Percentiles rank a stretch among this genome's conserved stretches.
Conservation (phyloP, 2,329 filamentous ascomycete species). For the Coniochaeta sp. region DNA sequence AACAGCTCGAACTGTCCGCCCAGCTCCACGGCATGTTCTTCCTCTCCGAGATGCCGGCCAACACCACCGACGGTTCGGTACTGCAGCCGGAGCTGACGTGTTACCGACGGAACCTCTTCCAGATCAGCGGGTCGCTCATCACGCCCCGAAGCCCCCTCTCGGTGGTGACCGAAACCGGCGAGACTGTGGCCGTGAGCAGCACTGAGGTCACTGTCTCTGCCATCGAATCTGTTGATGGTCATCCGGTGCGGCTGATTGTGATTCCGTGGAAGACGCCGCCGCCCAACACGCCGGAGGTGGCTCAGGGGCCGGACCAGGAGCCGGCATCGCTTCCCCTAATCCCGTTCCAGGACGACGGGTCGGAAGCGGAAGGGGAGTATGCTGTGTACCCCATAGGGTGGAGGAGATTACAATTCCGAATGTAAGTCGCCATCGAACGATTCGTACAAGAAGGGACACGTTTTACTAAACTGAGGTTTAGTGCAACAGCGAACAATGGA, state of each 20-base stretch:
- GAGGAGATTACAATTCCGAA: slow-evolving; percentile 88
- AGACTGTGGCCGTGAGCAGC: slow-evolving; percentile 72
- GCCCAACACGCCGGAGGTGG: slow-evolving; percentile 64
- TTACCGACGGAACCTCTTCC: slow-evolving; percentile 92
- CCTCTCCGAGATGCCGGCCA: slow-evolving; percentile 70
- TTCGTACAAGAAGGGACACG: neutral
- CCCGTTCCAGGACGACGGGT: slow-evolving; percentile 56
- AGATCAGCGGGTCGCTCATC: slow-evolving; percentile 85
- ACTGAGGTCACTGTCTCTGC: slow-evolving; percentile 87
- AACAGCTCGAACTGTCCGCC: slow-evolving; percentile 57
- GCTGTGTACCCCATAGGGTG: slow-evolving; percentile 90
- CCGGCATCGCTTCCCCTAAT: slow-evolving; percentile 74
- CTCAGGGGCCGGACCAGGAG: slow-evolving; percentile 68
- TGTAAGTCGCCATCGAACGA: slow-evolving; percentile 35
- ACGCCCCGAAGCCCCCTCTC: slow-evolving; percentile 72
- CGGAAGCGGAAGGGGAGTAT: slow-evolving; percentile 64
- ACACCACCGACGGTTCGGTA: slow-evolving; percentile 46
- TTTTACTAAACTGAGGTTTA: slow-evolving; percentile 22
- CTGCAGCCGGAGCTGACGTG: slow-evolving; percentile 82
- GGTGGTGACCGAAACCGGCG: slow-evolving; percentile 75
- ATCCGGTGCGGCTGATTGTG: slow-evolving; percentile 86
- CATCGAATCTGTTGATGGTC: slow-evolving; percentile 90
- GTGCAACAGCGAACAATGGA: slow-evolving; percentile 94
- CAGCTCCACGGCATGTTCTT: slow-evolving; percentile 89
- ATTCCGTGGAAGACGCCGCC: slow-evolving; percentile 97